Conservation (phyloP, 2,329 filamentous ascomycete species). For the Juglanconis oblonga region DNA sequence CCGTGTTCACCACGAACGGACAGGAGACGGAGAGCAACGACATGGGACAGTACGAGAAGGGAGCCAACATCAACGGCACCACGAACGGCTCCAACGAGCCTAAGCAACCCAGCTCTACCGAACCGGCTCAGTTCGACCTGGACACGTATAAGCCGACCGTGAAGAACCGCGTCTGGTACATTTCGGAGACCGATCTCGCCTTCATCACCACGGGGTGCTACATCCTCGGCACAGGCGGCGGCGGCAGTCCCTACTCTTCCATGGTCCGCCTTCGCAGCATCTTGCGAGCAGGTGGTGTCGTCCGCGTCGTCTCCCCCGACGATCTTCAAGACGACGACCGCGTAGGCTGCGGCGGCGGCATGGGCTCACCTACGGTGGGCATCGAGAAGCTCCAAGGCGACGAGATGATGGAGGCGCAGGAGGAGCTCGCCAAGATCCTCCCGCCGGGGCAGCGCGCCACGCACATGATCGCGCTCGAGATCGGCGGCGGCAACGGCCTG, state of each 20-base stretch:
- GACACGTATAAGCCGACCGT: constrained; percentile 47
- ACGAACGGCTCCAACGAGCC: not conserved
- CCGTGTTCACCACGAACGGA: not conserved
- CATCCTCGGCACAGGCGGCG: constrained; percentile 60
- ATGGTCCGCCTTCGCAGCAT: constrained; percentile 50
- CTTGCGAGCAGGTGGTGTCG: constrained; percentile 46
- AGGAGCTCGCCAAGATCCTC: constrained; percentile 51
- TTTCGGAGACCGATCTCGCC: constrained; percentile 55
- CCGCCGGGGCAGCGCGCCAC: constrained; percentile 38
- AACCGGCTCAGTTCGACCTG: constrained; percentile 29
- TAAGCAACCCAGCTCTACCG: constrained; percentile 19
- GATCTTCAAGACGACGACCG: constrained; percentile 48
- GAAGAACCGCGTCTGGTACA: constrained; percentile 50
- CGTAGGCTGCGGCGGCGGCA: constrained; percentile 55
- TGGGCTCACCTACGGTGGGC: constrained; percentile 57
- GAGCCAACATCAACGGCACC: not conserved
- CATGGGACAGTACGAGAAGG: constrained; percentile 27
- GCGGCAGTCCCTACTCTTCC: constrained; percentile 51
- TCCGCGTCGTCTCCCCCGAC: constrained; percentile 49
- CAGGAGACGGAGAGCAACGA: constrained; percentile 8
- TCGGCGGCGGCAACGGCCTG: constrained; percentile 65
- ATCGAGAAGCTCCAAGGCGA: constrained; percentile 59
- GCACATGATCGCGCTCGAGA: constrained; percentile 61
- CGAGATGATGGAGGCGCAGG: constrained; percentile 50
- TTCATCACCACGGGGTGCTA: constrained; percentile 59